Evolutionary conservation across 208 protist genomes (phyloP).

Genomic region (Kentomonas sorsogonicus): DNA sequence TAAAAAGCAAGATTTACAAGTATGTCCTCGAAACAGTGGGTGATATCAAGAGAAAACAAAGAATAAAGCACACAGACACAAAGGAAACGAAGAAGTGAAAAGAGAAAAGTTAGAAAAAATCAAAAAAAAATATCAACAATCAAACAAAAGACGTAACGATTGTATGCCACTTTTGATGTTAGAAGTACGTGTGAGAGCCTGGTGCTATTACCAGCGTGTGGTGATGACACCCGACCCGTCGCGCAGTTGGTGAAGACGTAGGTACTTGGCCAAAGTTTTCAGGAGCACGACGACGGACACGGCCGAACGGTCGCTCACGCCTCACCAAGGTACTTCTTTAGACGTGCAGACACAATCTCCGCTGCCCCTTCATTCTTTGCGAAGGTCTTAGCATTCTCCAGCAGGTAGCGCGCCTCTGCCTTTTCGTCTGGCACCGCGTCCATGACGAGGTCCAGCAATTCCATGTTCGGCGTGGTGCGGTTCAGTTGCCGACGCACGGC

Average conservation of each 20-base stretch:
- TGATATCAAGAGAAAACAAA: constrained; percentile 3
- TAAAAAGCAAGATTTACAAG: too few relatives aligned
- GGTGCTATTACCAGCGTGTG: too few relatives aligned
- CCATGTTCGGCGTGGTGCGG: constrained; percentile 28
- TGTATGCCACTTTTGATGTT: background rate
- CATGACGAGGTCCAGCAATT: constrained; percentile 46
- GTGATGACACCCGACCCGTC: too few relatives aligned
- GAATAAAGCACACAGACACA: background rate
- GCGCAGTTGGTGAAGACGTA: too few relatives aligned
- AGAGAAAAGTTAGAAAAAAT: constrained; percentile 7
- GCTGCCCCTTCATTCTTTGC: constrained; percentile 32
- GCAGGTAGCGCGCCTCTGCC: constrained; percentile 34
- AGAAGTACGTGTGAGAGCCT: too few relatives aligned
- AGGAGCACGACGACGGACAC: too few relatives aligned
- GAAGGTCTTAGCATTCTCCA: constrained; percentile 26
- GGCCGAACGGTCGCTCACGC: background rate
- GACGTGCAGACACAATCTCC: constrained; percentile 21
- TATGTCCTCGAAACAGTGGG: too few relatives aligned
- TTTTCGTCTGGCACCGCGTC: constrained; percentile 32
- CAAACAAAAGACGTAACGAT: background rate
- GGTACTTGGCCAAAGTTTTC: too few relatives aligned
- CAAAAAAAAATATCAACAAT: background rate
- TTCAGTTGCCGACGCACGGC: constrained; percentile 47
- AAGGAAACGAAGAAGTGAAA: background rate
- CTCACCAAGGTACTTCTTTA: constrained; percentile 23